Conservation (phyloP, 73 alveolate genomes). For the Paramecium sexaurelia region DNA sequence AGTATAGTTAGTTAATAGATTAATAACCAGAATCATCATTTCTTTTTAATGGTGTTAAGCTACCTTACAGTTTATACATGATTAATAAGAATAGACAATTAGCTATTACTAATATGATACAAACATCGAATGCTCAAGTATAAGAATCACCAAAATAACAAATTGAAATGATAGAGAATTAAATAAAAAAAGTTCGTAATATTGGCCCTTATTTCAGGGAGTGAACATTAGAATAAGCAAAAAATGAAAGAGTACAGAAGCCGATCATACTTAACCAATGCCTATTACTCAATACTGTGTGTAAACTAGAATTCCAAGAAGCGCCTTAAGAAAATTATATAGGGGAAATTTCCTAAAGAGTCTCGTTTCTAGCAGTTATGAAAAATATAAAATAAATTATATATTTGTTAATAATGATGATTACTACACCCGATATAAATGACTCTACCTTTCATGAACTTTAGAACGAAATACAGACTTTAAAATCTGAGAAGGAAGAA, state of each 20-base stretch:
- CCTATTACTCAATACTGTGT: constrained; percentile 21
- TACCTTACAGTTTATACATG: neutral
- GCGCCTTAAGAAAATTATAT: neutral
- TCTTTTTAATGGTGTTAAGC: neutral
- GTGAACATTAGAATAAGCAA: neutral
- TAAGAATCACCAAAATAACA: neutral
- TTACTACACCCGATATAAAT: neutral
- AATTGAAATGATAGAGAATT: neutral
- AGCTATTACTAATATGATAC: neutral
- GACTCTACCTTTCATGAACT: neutral
- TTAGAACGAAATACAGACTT: neutral
- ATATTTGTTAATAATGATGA: neutral
- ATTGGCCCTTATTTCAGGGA: neutral
- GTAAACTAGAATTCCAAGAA: neutral
- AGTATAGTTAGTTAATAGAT: no score
- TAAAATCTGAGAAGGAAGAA: neutral
- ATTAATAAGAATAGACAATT: neutral
- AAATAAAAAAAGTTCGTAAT: neutral
- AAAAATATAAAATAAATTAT: neutral
- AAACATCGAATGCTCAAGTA: neutral
- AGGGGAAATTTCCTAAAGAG: neutral
- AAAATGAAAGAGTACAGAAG: constrained; percentile 14
- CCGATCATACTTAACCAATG: neutral
- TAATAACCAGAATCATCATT: neutral
- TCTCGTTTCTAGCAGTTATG: constrained; percentile 27